phyloP scores from a whole-genome alignment of 73 alveolate genomes.

The Paramecium primaurelia region DNA sequence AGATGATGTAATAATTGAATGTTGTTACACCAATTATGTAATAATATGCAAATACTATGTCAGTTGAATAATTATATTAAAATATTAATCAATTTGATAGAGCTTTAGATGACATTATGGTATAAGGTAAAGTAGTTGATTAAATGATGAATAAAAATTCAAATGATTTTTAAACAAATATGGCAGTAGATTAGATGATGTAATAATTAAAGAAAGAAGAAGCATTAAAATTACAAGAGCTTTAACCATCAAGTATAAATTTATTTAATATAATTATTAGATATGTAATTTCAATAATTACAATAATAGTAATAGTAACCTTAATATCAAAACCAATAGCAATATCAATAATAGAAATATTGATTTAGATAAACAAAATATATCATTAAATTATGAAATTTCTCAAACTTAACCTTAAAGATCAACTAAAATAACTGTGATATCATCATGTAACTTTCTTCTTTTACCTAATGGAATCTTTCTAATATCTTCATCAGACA shows the following conservation, averaged over 20 bases:
- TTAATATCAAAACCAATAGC: background rate
- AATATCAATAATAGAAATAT: background rate
- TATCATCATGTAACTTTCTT: constrained; percentile 89
- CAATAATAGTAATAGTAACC: background rate
- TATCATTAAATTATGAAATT: background rate
- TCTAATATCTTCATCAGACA: constrained; percentile 62
- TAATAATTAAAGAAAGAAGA: background rate
- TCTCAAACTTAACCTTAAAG: constrained; percentile 14
- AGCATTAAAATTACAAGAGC: background rate
- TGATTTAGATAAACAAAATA: background rate
- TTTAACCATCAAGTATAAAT: background rate
- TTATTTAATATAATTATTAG: background rate
- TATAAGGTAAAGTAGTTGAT: constrained; percentile 13
- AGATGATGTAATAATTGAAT: constrained; percentile 40
- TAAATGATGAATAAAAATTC: constrained; percentile 14
- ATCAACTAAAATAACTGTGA: constrained; percentile 77
- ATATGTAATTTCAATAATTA: background rate
- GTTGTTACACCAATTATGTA: constrained; percentile 27
- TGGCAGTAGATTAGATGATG: background rate
- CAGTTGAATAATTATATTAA: constrained; percentile 29
- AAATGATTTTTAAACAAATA: background rate
- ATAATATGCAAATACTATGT: background rate
- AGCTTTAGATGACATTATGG: constrained; percentile 43
- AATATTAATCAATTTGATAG: background rate
- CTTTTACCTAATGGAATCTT: constrained; percentile 78